Conservation (phyloP, 108 stramenopile species). For the Pseudonitzschia pungens region DNA sequence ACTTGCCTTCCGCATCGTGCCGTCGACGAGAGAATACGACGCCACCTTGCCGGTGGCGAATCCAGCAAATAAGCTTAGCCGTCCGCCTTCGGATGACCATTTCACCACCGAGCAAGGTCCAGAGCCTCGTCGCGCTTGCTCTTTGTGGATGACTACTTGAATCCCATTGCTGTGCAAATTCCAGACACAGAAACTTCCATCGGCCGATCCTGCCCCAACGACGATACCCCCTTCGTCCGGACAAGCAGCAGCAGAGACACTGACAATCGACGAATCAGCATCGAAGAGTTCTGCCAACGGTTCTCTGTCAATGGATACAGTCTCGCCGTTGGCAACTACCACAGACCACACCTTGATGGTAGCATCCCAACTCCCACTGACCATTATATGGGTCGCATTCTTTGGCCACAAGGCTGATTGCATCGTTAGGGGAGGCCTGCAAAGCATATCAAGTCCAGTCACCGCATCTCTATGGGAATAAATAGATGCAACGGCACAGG, state of each 20-base stretch:
- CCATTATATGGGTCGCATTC: constrained; percentile 61
- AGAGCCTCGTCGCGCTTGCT: constrained; percentile 50
- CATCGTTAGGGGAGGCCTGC: constrained; percentile 31
- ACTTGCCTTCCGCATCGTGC: constrained; percentile 31
- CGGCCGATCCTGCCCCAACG: constrained; percentile 57
- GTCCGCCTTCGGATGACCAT: constrained; percentile 43
- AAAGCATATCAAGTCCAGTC: constrained; percentile 57
- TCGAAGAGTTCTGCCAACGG: constrained; percentile 74
- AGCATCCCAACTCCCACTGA: constrained; percentile 73
- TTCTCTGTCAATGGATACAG: constrained; percentile 61
- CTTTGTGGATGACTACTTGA: constrained; percentile 63
- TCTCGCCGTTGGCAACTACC: constrained; percentile 53
- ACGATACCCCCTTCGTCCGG: constrained; percentile 40
- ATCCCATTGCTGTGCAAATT: constrained; percentile 54
- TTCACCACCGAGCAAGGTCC: constrained; percentile 66
- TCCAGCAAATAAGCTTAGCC: constrained; percentile 45
- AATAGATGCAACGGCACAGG: constrained; percentile 69
- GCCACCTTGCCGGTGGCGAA: constrained; percentile 58
- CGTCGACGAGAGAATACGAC: constrained; percentile 41
- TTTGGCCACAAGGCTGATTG: constrained; percentile 48
- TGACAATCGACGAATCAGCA: constrained; percentile 60
- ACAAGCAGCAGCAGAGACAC: constrained; percentile 44
- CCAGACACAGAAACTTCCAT: constrained; percentile 70
- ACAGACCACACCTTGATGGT: constrained; percentile 75
- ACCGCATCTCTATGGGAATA: constrained; percentile 74